Evolutionary conservation across 2,329 filamentous ascomycete species (phyloP), one percentile per base, ranked within the genome.

Genomic region (Verticillium dahliae): DNA sequence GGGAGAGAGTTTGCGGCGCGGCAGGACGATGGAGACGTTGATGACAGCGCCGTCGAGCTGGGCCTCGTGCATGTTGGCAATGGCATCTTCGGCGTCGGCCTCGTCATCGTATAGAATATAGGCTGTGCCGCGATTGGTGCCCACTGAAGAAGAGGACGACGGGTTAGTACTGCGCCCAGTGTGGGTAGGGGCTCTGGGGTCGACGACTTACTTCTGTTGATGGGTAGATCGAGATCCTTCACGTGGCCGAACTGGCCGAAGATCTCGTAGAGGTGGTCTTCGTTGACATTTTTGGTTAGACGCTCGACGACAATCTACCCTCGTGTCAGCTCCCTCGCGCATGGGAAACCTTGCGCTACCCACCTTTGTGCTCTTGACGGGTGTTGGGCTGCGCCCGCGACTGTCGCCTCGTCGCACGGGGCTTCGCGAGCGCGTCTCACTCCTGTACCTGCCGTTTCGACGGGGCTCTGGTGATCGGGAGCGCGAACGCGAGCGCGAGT

Each of bases 11-110:
- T 92, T 91, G 69, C 90, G 87, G 58, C 90, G 86, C 0, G 92
- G 92, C 39, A 96, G 81, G 33, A 97, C 91, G 67, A 97, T 95
- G 55, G 91, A 95, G 57, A 97, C 93, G 70, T 89, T 90, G 70
- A 97, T 88, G 45, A 87, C 81, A 27, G 88, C 86, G 59, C 92
- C 92, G 74, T 97, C 93, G 34, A 97, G 78, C 71, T 96, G 91
- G n/a, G 91, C 92, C 77, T 99, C 95, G 75, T 99, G 95, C 95
- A 99, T 98, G 73, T 96, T 91, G 18, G 93, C 87, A 68, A 97
- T 96, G 34, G 95, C 95, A 14, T 87, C 82, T 75, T 97, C 92
- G 31, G 95, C 94, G 65, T 94, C 90, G 58, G 85, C 81, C 66
- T 92, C 85, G 66, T 89, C 82, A 60, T 86, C 80, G 75, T 90